Evolutionary conservation across 2,329 filamentous ascomycete genomes (phyloP).

Genomic region (Penicillium thymicola): DNA sequence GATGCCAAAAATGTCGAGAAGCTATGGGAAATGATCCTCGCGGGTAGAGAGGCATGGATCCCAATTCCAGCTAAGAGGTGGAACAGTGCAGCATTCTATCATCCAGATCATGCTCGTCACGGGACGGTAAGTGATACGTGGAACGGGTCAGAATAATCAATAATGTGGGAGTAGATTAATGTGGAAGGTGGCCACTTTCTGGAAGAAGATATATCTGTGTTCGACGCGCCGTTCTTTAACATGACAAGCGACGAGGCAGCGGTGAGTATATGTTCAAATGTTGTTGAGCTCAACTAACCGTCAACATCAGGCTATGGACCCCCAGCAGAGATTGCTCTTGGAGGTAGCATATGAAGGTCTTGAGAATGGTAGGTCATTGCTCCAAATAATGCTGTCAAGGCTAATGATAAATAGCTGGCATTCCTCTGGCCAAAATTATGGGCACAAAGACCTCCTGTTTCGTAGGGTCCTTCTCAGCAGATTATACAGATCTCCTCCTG

Average conservation of each 20-base stretch:
- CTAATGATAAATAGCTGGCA: slow-evolving; percentile 23
- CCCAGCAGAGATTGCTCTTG: slow-evolving; percentile 30
- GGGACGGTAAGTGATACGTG: slow-evolving; percentile 19
- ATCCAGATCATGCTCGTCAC: slow-evolving; percentile 24
- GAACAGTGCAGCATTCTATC: slow-evolving; percentile 26
- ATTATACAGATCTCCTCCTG: slow-evolving; percentile 31
- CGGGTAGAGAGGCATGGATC: slow-evolving; percentile 20
- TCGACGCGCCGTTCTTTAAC: slow-evolving; percentile 38
- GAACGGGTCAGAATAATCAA: background rate
- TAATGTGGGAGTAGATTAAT: slow-evolving; percentile 18
- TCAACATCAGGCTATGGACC: slow-evolving; percentile 26
- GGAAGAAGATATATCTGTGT: slow-evolving; percentile 24
- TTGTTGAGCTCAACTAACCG: background rate
- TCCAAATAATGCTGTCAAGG: too few relatives aligned
- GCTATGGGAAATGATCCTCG: slow-evolving; percentile 25
- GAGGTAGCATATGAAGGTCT: slow-evolving; percentile 31
- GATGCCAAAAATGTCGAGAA: slow-evolving; percentile 18
- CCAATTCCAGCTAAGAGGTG: slow-evolving; percentile 19
- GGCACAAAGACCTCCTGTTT: slow-evolving; percentile 31
- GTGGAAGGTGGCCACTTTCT: slow-evolving; percentile 28
- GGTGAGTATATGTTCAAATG: slow-evolving; percentile 8
- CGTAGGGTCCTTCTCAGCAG: slow-evolving; percentile 27
- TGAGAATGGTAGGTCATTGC: slow-evolving; percentile 24
- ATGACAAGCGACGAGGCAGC: slow-evolving; percentile 32
- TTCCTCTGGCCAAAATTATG: slow-evolving; percentile 23